Percentiles rank a stretch among this genome's conserved stretches.
These are phyloP conservation scores for Xylaria sp. DNA, from an alignment of 2,329 filamentous ascomycete genomes.

Conservation along the genomic window DNA sequence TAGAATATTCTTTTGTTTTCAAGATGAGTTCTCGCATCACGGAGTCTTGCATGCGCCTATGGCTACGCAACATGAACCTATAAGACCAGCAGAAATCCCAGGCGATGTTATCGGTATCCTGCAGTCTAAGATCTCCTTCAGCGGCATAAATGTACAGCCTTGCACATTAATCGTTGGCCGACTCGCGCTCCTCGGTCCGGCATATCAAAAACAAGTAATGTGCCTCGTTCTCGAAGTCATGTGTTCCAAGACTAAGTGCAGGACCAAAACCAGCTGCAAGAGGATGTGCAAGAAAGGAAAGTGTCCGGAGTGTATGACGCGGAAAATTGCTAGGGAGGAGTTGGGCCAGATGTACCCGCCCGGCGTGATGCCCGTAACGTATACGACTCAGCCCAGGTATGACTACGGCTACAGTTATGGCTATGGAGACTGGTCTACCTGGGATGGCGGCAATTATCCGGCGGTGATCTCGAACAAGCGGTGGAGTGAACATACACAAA, in stretches of 20 bases:
- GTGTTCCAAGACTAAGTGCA: conserved; percentile 31
- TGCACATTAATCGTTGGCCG: background rate
- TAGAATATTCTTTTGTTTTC: background rate
- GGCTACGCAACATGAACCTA: conserved; percentile 11
- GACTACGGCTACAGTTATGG: conserved; percentile 16
- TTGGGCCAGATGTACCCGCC: conserved; percentile 8
- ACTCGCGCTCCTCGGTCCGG: background rate
- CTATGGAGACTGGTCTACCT: conserved; percentile 25
- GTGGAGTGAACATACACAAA: conserved; percentile 39
- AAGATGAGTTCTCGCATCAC: background rate
- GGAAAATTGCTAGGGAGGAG: conserved; percentile 19
- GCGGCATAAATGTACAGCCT: background rate
- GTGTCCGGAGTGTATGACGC: conserved; percentile 23
- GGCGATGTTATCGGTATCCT: conserved; percentile 1
- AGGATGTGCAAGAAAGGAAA: conserved; percentile 19
- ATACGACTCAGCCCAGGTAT: conserved; percentile 9
- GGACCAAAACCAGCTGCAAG: conserved; percentile 20
- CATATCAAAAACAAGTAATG: conserved; percentile 17
- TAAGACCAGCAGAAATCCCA: conserved; percentile 22
- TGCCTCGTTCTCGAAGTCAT: conserved; percentile 30
- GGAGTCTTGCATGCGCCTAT: conserved; percentile 14
- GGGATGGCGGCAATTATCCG: conserved; percentile 38
- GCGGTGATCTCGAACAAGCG: conserved; percentile 36
- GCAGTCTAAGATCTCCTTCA: background rate
- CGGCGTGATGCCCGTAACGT: background rate